A percentile compares a stretch with the other conserved stretches of the same genome.
Evolutionary conservation across 208 protist genomes (phyloP).

Genomic region (Wallacemonas sp.): DNA sequence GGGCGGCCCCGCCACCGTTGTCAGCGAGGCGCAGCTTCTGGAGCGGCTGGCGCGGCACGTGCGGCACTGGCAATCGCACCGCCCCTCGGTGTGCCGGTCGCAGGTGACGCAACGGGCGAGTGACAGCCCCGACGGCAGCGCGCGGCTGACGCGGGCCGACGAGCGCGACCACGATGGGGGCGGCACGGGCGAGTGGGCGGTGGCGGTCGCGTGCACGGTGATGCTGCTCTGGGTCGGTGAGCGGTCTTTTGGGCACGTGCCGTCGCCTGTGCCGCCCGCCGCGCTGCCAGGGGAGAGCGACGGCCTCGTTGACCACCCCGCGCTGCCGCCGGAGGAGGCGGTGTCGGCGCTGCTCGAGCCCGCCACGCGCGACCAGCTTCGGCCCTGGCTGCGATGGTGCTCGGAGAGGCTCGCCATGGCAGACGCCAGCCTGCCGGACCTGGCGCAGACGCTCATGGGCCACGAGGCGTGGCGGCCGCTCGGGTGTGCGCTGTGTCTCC

Average conservation of each 20-base stretch:
- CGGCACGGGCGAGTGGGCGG: not conserved
- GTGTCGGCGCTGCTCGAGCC: not conserved
- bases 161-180: not conserved
- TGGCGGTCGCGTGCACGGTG: not conserved
- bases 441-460: not conserved
- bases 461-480: not conserved
- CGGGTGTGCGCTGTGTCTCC: not conserved
- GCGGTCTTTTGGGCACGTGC: not conserved
- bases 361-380: not conserved
- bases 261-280: too few species aligned
- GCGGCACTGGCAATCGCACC: not conserved
- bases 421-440: not conserved
- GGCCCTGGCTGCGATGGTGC: not conserved
- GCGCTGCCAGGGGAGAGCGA: too few species aligned
- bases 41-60: not conserved
- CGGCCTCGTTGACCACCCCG: too few species aligned
- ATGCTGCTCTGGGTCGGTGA: conserved; percentile 7
- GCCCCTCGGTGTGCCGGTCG: too few species aligned
- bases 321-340: not conserved
- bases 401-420: not conserved
- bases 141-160: not conserved
- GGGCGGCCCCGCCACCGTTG: not conserved
- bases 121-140: too few species aligned
- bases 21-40: not conserved
- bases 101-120: too few species aligned